Percentiles rank a stretch among this genome's conserved stretches.
phyloP scores from a whole-genome alignment of 1,284 basidiomycete genomes.

The Tilletia horrida region DNA sequence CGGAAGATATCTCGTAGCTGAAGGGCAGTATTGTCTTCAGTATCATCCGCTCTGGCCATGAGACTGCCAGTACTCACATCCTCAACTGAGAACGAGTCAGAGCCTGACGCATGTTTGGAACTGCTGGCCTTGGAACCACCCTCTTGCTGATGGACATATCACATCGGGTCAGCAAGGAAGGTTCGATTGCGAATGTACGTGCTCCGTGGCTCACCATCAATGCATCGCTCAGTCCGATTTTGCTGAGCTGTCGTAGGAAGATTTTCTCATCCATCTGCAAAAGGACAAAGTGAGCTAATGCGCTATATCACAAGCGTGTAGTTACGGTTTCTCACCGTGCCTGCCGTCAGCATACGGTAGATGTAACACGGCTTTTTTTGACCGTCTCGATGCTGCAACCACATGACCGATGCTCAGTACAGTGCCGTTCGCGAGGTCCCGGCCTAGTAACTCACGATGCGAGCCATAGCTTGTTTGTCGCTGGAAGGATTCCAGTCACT shows the following conservation, averaged over 20 bases:
- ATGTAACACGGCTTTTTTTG: conserved; percentile 84
- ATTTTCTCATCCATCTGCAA: conserved; percentile 50
- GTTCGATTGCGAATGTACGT: conserved; percentile 23
- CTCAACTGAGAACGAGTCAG: conserved; percentile 80
- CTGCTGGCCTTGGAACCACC: conserved; percentile 23
- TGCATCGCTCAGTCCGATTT: conserved; percentile 71
- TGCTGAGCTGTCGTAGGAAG: conserved; percentile 83
- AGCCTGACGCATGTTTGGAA: conserved; percentile 60
- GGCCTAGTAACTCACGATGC: conserved; percentile 64
- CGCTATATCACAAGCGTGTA: background rate
- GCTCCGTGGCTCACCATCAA: conserved; percentile 55
- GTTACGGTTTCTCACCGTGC: conserved; percentile 35
- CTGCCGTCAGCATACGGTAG: conserved; percentile 71
- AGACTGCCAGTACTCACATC: conserved; percentile 62
- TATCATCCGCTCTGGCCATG: too few relatives aligned
- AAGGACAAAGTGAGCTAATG: background rate
- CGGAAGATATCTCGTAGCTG: conserved; percentile 75
- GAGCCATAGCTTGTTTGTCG: conserved; percentile 94
- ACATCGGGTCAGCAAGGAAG: background rate
- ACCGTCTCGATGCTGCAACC: conserved; percentile 65
- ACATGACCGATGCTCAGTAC: conserved; percentile 19
- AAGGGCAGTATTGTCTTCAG: conserved; percentile 14
- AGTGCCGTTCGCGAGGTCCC: background rate
- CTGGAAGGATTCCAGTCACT: conserved; percentile 88
- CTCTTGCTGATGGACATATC: background rate